Evolutionary conservation across 345 rosid genomes (phyloP).

Genomic region (Eucalyptus erythrocorys): DNA sequence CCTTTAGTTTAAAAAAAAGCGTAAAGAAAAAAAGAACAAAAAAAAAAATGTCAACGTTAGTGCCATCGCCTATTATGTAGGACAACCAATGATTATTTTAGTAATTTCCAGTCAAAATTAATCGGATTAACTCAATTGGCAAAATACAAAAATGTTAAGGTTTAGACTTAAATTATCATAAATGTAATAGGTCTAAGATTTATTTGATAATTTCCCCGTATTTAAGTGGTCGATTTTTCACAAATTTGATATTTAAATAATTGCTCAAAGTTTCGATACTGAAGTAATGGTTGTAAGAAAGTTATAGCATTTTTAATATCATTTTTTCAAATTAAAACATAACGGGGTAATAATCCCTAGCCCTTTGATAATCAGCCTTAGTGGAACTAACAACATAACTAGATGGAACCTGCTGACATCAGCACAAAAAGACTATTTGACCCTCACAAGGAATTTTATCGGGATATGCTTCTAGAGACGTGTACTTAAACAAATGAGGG

Average conservation of each 20-base stretch:
- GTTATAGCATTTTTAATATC: accelerated
- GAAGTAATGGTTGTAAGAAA: neutral
- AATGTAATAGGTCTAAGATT: neutral
- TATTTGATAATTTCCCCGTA: neutral
- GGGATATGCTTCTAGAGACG: neutral
- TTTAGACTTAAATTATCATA: too few relatives aligned
- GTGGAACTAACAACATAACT: neutral
- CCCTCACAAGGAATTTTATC: neutral
- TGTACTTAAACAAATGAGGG: neutral
- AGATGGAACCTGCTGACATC: neutral
- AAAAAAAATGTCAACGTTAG: too few relatives aligned
- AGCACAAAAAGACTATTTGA: neutral
- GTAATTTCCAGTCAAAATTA: too few relatives aligned
- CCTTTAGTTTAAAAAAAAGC: neutral
- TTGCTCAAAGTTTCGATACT: neutral
- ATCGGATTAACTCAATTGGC: too few relatives aligned
- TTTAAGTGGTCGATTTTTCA: neutral
- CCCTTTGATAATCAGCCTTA: neutral
- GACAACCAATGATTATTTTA: too few relatives aligned
- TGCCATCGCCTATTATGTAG: accelerated
- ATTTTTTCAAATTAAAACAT: neutral
- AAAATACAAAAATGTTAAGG: neutral
- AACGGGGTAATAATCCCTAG: neutral
- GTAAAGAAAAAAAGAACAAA: neutral
- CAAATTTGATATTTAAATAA: neutral